phyloP scores from a whole-genome alignment of 345 rosid species.

The Salix arbutifolia region DNA sequence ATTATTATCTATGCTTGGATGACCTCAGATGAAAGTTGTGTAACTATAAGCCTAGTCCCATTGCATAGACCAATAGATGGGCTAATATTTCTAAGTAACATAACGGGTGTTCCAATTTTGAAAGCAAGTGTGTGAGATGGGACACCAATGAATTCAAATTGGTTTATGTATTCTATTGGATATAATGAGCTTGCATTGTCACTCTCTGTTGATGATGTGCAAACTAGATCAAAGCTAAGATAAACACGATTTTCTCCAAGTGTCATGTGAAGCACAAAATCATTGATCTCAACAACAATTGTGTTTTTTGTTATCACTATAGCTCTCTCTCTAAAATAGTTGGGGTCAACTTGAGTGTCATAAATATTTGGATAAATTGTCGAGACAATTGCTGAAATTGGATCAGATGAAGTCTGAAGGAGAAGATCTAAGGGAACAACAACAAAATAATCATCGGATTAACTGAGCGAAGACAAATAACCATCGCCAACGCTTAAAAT shows the following conservation, averaged over 20 bases:
- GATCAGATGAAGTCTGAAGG: neutral
- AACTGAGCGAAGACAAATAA: neutral
- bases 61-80: neutral
- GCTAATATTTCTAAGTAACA: slow-evolving; percentile 6
- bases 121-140: neutral
- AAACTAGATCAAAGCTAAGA: neutral
- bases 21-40: neutral
- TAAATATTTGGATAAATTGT: neutral
- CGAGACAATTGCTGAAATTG: neutral
- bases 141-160: neutral
- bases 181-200: neutral
- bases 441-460: neutral
- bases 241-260: neutral
- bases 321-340: neutral
- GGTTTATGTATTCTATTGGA: neutral
- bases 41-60: neutral
- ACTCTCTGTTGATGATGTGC: neutral
- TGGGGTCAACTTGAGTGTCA: too few species aligned
- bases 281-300: neutral
- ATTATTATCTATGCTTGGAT: neutral
- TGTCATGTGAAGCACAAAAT: neutral
- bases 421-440: neutral
- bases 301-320: neutral
- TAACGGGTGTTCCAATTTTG: neutral
- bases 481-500: neutral